Conservation (phyloP, 1,284 basidiomycete genomes). For the Megacollybia platyphylla region DNA sequence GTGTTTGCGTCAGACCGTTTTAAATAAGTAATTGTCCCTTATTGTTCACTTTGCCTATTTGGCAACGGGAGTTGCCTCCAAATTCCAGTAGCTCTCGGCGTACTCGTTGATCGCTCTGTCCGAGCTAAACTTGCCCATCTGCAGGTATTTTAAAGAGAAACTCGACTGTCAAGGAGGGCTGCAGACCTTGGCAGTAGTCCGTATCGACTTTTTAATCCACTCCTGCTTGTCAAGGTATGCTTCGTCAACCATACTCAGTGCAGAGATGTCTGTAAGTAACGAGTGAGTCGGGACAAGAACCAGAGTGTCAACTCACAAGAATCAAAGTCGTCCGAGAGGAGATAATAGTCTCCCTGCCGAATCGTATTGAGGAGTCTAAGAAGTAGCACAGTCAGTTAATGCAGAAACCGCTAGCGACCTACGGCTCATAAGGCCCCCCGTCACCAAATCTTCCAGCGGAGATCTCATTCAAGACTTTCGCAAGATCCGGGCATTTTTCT, state of each 20-base stretch:
- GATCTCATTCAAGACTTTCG: constrained; percentile 61
- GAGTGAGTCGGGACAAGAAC: constrained; percentile 1
- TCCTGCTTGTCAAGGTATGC: constrained; percentile 70
- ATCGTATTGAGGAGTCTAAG: constrained; percentile 61
- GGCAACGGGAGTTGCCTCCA: not conserved
- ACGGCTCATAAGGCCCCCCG: constrained; percentile 66
- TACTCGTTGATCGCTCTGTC: constrained; percentile 87
- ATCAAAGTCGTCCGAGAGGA: constrained; percentile 84
- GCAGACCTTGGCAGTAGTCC: constrained; percentile 65
- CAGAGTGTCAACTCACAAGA: constrained; percentile 46
- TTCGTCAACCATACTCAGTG: constrained; percentile 76
- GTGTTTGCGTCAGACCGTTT: no score
- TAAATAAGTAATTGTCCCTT: no score
- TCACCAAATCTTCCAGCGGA: constrained; percentile 71
- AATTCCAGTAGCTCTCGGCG: constrained; percentile 48
- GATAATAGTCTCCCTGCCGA: constrained; percentile 69
- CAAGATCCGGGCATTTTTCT: constrained; percentile 70
- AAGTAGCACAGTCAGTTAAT: constrained; percentile 12
- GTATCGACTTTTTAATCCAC: constrained; percentile 87
- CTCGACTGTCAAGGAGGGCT: not conserved
- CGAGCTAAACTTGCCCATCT: constrained; percentile 94
- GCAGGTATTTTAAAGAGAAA: constrained; percentile 7
- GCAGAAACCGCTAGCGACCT: constrained; percentile 14
- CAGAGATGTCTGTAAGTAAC: constrained; percentile 52
- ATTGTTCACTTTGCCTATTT: not conserved